phyloP scores from a whole-genome alignment of 2,329 filamentous ascomycete genomes.

The Fusarium xyrophilum region DNA sequence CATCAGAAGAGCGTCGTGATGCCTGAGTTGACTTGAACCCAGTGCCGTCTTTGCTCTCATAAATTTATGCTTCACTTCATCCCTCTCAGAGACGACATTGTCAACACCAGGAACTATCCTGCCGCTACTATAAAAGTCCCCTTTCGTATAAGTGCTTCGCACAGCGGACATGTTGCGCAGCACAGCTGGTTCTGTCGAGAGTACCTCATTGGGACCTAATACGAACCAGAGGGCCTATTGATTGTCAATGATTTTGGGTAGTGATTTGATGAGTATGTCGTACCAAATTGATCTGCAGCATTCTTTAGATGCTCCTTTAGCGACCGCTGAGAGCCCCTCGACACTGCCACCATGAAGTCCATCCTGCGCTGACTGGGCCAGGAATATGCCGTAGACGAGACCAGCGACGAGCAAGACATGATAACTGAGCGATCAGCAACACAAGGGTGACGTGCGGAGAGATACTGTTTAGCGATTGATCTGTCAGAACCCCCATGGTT shows the following conservation, averaged over 20 bases:
- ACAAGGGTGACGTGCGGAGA: not conserved
- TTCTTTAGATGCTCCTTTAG: constrained; percentile 41
- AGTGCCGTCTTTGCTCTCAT: constrained; percentile 55
- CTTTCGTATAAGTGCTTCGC: constrained; percentile 48
- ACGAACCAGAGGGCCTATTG: constrained; percentile 47
- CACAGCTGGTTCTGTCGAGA: constrained; percentile 50
- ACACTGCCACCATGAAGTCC: constrained; percentile 44
- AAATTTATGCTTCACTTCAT: constrained; percentile 55
- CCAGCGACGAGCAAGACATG: constrained; percentile 33
- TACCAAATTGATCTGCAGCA: constrained; percentile 40
- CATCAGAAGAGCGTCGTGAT: not conserved
- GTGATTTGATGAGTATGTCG: fast-evolving
- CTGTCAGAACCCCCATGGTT: constrained; percentile 23
- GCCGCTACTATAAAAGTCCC: constrained; percentile 56
- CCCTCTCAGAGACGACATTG: constrained; percentile 59
- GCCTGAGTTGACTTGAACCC: constrained; percentile 45
- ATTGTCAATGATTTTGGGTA: not conserved
- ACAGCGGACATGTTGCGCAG: constrained; percentile 49
- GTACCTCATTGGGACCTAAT: constrained; percentile 52
- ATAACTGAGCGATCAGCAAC: not conserved
- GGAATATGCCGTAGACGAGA: constrained; percentile 42
- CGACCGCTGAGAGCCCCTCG: constrained; percentile 38
- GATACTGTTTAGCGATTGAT: not conserved
- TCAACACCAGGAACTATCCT: constrained; percentile 61
- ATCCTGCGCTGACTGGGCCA: constrained; percentile 36